Base-by-base conservation (phyloP, 78 protist genomes). In the Salpingoeca rosetta region DNA sequence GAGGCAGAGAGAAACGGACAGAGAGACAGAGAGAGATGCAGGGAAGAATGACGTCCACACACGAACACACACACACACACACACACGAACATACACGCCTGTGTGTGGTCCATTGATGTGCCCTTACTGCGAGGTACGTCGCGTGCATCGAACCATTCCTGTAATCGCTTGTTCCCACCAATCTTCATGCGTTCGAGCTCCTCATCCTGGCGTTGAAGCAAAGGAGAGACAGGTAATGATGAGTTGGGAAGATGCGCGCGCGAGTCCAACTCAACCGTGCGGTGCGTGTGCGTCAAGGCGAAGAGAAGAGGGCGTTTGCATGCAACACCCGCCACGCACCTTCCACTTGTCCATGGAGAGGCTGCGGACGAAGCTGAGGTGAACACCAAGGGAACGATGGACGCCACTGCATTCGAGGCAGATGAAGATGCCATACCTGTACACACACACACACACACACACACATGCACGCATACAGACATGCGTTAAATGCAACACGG, bases 301-400 rank as follows among this genome's bases (percentile, higher is more conserved):
- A 22, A 17, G 17, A 7, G 17, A 51, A 22, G 65, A 22, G 65
- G 31, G 65, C 31, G 31, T 22, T 51, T 7, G 31, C 65, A 51
- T 7, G 65, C 65, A 7, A 22, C 31, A 17, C 65, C 65, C 17
- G 31, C 7, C 7, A 51, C 65, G 65, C 79, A 36, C 79, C 41
- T 77, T 77, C 81, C 81, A 57, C 44, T 82, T 80, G 83, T 87
- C 87, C 85, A 84, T 25, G 25, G 87, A 84, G 35, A 56, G 2
- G 35, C 81, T 80, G 35, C 89, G 84, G 0, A 89, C 92, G 39
- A 85, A 79, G 44, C 86, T 44, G 37, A 92, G n/a, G 82, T 92
- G 94, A 56, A 89, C 92, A n/a, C 94, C 94, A 25, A 92, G 86
- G 7, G 89, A 65, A 35, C 94, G 89, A 84, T 91, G 91, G 31